These are phyloP conservation scores for Simmondsia chinensis DNA, from an alignment of 148 eudicot genomes.

Conservation along the genomic window DNA sequence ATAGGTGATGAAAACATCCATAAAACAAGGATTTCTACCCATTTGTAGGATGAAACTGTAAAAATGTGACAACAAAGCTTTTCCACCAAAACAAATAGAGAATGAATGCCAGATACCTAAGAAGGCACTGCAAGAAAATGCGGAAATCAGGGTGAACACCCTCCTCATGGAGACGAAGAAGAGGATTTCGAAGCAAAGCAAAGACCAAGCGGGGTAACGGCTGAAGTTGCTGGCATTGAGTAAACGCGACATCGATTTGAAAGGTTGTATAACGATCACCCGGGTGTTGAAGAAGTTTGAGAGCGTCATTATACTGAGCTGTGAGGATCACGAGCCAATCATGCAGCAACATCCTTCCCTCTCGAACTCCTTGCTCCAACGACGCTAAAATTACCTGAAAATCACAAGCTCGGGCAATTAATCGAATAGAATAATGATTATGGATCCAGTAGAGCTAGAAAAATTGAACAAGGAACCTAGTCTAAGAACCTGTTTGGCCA, in stretches of 20 bases:
- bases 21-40: too few species aligned
- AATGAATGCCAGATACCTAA: slow-evolving; percentile 42
- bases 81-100: background rate
- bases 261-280: slow-evolving; percentile 36
- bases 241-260: slow-evolving; percentile 67
- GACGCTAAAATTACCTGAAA: slow-evolving; percentile 86
- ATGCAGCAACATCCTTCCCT: slow-evolving; percentile 86
- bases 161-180: slow-evolving; percentile 94
- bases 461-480: too few species aligned
- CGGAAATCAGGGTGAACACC: slow-evolving; percentile 98
- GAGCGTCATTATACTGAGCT: slow-evolving; percentile 86
- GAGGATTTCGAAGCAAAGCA: slow-evolving; percentile 91
- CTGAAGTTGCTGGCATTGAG: slow-evolving; percentile 91
- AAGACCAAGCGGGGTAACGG: slow-evolving; percentile 83
- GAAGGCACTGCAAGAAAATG: slow-evolving; percentile 88
- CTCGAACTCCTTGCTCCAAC: slow-evolving; percentile 87
- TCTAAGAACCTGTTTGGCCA: too few species aligned
- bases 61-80: background rate
- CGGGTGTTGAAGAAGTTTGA: slow-evolving; percentile 47
- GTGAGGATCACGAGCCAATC: slow-evolving; percentile 98
- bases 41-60: too few species aligned
- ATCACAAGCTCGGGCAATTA: slow-evolving; percentile 3
- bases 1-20: too few species aligned
- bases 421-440: background rate
- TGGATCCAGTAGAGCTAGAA: too few species aligned